phyloP scores from a whole-genome alignment of 2,329 filamentous ascomycete genomes.

The Aspergillus udagawae region DNA sequence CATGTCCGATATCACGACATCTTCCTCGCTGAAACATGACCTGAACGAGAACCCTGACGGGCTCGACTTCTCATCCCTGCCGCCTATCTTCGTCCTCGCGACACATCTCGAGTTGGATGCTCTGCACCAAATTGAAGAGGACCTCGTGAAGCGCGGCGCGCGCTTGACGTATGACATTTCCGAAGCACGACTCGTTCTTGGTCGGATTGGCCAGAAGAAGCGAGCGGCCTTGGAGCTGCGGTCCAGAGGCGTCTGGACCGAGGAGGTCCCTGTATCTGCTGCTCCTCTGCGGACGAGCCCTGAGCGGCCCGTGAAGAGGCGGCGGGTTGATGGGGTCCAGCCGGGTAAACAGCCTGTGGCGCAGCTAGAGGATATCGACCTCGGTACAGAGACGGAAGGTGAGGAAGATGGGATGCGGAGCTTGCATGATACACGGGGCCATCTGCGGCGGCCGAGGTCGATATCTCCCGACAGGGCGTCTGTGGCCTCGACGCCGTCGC shows the following conservation, averaged over 20 bases:
- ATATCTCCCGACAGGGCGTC: not conserved
- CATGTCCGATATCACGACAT: conserved; percentile 17
- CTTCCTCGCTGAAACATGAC: conserved; percentile 11
- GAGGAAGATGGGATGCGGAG: conserved; percentile 20
- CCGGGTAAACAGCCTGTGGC: not conserved
- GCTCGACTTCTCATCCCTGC: conserved; percentile 40
- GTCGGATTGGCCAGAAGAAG: conserved; percentile 64
- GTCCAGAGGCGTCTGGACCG: conserved; percentile 55
- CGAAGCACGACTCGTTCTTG: conserved; percentile 71
- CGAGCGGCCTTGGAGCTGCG: conserved; percentile 76
- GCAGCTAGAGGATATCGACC: conserved; percentile 20
- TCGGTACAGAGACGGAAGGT: conserved; percentile 29
- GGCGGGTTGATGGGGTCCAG: conserved; percentile 12
- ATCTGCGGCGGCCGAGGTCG: conserved; percentile 5
- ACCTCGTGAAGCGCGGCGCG: conserved; percentile 52
- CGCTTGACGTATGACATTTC: conserved; percentile 66
- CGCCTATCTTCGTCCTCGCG: conserved; percentile 68
- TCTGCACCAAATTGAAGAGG: conserved; percentile 60
- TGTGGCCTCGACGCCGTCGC: not conserved
- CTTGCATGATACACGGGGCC: conserved; percentile 8
- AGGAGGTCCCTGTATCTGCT: conserved; percentile 25
- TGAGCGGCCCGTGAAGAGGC: conserved; percentile 25
- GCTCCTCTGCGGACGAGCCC: not conserved
- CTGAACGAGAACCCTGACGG: not conserved
- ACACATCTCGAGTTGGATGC: conserved; percentile 64